Base-by-base conservation (phyloP, 352 stramenopile species). In the Globisporangium lucens region DNA sequence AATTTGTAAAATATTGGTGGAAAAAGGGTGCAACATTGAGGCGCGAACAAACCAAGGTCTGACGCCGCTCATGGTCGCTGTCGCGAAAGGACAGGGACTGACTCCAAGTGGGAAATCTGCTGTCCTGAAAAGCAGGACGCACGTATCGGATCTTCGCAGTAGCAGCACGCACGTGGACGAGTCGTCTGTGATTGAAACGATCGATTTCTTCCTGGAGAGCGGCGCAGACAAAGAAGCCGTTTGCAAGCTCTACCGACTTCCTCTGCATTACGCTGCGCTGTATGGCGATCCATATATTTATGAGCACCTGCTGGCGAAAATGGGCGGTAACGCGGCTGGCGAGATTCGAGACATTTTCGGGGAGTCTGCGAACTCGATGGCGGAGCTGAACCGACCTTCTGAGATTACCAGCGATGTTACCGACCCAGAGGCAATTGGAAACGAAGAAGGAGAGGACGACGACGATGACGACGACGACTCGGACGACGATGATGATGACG, bases 11-110 rank as follows among this genome's bases (percentile, higher is more conserved):
- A 65, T 90, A 12, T 67, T 96, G 12, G 76, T 94, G n/a, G 83
- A 93, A 49, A 79, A 82, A 29, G 85, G 88, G 38, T 84, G 79
- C 38, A 70, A 82, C 65, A 75, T 94, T 22, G 80, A 96, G 67
- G 79, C 83, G 55, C 82, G 85, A 17, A 94, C 86, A 53, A 82
- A 73, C 33, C 70, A 89, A 60, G 86, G 85, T 1, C 60, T 89
- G 63, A 96, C 89, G 10, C 86, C 89, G 10, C 63, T 96, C 59
- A 94, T 96, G 75, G 75, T 91, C 13, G 86, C 82, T n/a, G 87
- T 83, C 5, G 69, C 77, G 1, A 82, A 76, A 67, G 86, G 85
- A 24, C 57, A 78, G 24, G 77, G 71, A 3, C 57, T 68, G 35
- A 75, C 41, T 13, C 76, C 77, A 67, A 77, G 68, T 3, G 66